Evolutionary conservation across 106 monocot species (phyloP), one percentile per base, ranked within the genome.

Genomic region (Phalaenopsis equestris): DNA sequence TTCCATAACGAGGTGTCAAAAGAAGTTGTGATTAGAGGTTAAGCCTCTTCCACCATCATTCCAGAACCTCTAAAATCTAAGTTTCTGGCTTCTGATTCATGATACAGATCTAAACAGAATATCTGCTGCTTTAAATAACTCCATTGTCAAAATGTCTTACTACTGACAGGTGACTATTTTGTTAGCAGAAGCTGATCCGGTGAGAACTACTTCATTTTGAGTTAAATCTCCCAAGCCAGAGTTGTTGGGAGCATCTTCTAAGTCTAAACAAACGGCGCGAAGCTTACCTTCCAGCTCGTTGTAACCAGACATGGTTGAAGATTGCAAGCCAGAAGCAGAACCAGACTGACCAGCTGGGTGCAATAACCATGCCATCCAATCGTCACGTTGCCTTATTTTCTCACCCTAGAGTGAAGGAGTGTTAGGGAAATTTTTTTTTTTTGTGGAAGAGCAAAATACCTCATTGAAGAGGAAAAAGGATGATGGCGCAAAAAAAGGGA

Each of bases 341-440:
- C 64, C 72, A 81, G 46, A 23, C 41, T 74, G 52, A 76, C 55
- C 75, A 64, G 55, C 37, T 10, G 84, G 77, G 38, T 79, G 81
- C 55, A 89, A 65, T 6, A 83, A 21, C 92, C 92, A 92, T 30
- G 68, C 84, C 80, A 80, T 87, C 92, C 89, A 92, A 76, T 92
- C 92, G 67, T 84, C 82, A 11, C 84, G 85, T 64, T 55, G 89
- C 80, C 92, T 85, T 77, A 92, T 84, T 80, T 84, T 87, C 36
- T 87, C 89, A 86, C 82, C 92, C 92, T 92, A 79, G 11, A 85
- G 55, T 18, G 65, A 19, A 55, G 55, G 6, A 73, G 67, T 0
- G 77, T 2, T 79, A 41, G 45, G 5, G 41, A 19, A 36, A 39
- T 23, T 64, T 47, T 38, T 12, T 18, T 30, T 30, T 30, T 30